Conservation (phyloP, 2,329 filamentous ascomycete genomes). For the Colletotrichum agaves region DNA sequence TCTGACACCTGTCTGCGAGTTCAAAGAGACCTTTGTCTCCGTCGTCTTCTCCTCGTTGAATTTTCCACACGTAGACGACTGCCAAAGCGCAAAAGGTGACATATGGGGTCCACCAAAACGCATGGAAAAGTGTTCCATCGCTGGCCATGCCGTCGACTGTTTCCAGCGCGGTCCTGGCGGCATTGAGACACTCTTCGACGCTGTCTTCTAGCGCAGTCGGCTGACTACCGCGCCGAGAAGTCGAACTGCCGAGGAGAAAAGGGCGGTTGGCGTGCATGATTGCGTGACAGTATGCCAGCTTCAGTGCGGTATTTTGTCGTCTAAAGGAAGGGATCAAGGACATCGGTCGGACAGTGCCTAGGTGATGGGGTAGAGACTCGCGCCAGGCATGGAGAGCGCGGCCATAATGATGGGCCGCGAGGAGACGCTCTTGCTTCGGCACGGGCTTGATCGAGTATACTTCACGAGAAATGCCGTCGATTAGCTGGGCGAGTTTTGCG, state of each 20-base stretch:
- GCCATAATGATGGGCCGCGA: conserved; percentile 50
- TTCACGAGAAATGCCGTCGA: conserved; percentile 52
- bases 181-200: conserved; percentile 57
- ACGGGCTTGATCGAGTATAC: conserved; percentile 52
- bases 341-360: conserved; percentile 55
- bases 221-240: conserved; percentile 51
- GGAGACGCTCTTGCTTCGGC: conserved; percentile 49
- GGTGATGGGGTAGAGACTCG: conserved; percentile 52
- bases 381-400: conserved; percentile 53
- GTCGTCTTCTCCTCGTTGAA: conserved; percentile 40
- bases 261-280: conserved; percentile 66
- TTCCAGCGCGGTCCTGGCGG: conserved; percentile 57
- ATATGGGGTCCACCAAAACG: conserved; percentile 65
- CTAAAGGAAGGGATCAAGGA: conserved; percentile 58
- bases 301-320: conserved; percentile 63
- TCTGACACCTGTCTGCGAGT: conserved; percentile 55
- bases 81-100: conserved; percentile 65
- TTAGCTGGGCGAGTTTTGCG: conserved; percentile 53
- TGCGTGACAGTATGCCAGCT: conserved; percentile 65
- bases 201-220: conserved; percentile 50
- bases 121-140: conserved; percentile 47
- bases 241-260: conserved; percentile 55
- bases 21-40: conserved; percentile 37
- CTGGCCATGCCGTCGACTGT: conserved; percentile 54
- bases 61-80: conserved; percentile 63